Evolutionary conservation across 768 basidiomycete genomes (phyloP), one percentile per base, ranked within the genome.

Genomic region (Tulasnella sp.): DNA sequence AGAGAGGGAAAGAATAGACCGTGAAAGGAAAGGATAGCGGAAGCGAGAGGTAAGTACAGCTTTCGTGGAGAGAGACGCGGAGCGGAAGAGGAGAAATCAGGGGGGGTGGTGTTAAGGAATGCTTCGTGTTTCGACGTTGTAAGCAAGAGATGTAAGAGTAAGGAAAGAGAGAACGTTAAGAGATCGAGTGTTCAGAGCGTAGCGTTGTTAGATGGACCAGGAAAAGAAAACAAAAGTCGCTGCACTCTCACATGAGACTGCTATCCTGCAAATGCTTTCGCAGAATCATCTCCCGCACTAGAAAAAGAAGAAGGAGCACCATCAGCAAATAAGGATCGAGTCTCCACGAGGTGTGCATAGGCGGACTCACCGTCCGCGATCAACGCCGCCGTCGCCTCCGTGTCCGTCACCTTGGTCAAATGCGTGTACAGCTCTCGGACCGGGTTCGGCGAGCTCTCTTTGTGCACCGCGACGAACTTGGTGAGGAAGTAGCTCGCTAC

Each of bases 401-500:
- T 73, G 37, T 74, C 74, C 3, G 75, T 74, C 40, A 74, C 67
- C 12, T 64, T 59, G n/a, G 74, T 74, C 63, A 74, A 47, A 35
- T 74, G 74, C 29, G 67, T 67, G 72, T 67, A 74, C 1, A 74
- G 67, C 40, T 74, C 74, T 6, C 74, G 26, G 14, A 35, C n/a
- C 16, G 41, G 69, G 67, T 26, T 39, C 3, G 72, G 67, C 34
- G 72, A 32, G 29, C 19, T 37, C 29, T 74, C 74, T 2, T 69
- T 42, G 62, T 74, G 69, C 7, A 73, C 73, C 16, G 72, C 73
- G 32, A 44, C 41, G 44, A 94, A 94, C 78, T 93, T 92, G n/a
- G 89, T 85, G n/a, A 87, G 86, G 82, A 94, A 93, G 76, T 94
- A 93, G 66, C 87, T 85, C 41, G 90, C 84, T 17, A 89, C 91